Conservation (phyloP, 2,329 filamentous ascomycete species). For the Penicillium crustosum region DNA sequence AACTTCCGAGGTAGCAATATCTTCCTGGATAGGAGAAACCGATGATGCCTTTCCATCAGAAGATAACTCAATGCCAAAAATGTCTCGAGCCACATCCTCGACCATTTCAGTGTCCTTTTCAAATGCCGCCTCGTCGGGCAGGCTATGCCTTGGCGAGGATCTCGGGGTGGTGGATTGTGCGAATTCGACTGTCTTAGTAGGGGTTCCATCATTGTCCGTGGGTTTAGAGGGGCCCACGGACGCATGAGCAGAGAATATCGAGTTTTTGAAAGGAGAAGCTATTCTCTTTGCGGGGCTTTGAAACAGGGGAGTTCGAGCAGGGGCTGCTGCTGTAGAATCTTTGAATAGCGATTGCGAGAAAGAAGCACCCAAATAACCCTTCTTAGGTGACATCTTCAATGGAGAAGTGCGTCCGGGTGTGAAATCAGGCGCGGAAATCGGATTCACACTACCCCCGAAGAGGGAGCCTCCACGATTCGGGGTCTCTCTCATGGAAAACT, state of each 20-base stretch:
- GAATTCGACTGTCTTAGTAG: background rate
- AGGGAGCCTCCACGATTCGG: conserved; percentile 36
- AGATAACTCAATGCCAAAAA: conserved; percentile 24
- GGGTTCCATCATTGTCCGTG: background rate
- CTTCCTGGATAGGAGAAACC: conserved; percentile 5
- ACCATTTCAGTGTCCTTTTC: conserved; percentile 23
- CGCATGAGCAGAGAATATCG: conserved; percentile 20
- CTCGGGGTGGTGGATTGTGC: background rate
- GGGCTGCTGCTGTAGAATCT: conserved; percentile 37
- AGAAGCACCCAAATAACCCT: conserved; percentile 38
- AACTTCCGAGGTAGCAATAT: background rate
- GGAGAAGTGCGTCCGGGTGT: conserved; percentile 38
- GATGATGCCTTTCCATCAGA: conserved; percentile 11
- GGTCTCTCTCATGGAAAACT: conserved; percentile 44
- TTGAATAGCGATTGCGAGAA: conserved; percentile 38
- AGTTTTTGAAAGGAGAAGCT: conserved; percentile 41
- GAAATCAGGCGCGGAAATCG: conserved; percentile 24
- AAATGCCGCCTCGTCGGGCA: conserved; percentile 6
- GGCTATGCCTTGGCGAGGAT: conserved; percentile 1
- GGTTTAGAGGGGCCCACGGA: conserved; percentile 8
- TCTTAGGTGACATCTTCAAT: conserved; percentile 47
- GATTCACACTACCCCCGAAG: conserved; percentile 23
- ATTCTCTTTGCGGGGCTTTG: conserved; percentile 48
- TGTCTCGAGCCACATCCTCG: conserved; percentile 24
- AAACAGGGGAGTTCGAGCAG: conserved; percentile 38